Conservation (phyloP, 2,329 filamentous ascomycete species). For the Nothophoma quercina region DNA sequence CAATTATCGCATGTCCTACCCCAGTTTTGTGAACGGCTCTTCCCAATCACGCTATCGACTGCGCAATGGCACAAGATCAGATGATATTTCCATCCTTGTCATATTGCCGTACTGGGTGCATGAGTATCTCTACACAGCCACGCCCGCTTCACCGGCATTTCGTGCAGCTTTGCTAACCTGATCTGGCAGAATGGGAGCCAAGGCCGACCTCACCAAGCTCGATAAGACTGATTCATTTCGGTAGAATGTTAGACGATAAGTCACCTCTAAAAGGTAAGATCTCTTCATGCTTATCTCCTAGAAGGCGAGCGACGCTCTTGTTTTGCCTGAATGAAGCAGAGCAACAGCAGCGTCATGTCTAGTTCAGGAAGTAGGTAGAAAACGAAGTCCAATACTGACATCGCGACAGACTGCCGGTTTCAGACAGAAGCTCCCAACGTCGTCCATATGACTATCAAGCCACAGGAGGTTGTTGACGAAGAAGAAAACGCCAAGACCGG, state of each 20-base stretch:
- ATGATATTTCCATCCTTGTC: slow-evolving; percentile 4
- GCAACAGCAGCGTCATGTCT: too few species aligned
- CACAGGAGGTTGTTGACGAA: slow-evolving; percentile 82
- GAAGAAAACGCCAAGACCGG: slow-evolving; percentile 77
- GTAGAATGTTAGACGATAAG: slow-evolving; percentile 90
- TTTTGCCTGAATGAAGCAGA: too few species aligned
- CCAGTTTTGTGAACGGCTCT: not conserved
- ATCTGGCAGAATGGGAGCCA: slow-evolving; percentile 76
- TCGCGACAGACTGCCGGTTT: slow-evolving; percentile 76
- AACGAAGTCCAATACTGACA: slow-evolving; percentile 12
- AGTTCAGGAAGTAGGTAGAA: too few species aligned
- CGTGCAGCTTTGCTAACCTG: slow-evolving; percentile 29
- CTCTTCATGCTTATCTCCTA: not conserved
- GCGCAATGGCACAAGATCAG: slow-evolving; percentile 8
- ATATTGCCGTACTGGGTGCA: slow-evolving; percentile 9
- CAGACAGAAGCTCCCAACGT: slow-evolving; percentile 78
- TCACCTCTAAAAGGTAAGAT: slow-evolving; percentile 77
- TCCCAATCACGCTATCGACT: not conserved
- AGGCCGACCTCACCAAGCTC: slow-evolving; percentile 85
- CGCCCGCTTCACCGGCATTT: slow-evolving; percentile 8
- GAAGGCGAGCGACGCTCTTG: too few species aligned
- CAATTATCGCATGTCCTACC: not conserved
- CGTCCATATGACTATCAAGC: slow-evolving; percentile 93
- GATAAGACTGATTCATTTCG: slow-evolving; percentile 91
- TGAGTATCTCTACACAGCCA: slow-evolving; percentile 16